phyloP scores from a whole-genome alignment of 305 asterid genomes.

The Fraxinus ornus region DNA sequence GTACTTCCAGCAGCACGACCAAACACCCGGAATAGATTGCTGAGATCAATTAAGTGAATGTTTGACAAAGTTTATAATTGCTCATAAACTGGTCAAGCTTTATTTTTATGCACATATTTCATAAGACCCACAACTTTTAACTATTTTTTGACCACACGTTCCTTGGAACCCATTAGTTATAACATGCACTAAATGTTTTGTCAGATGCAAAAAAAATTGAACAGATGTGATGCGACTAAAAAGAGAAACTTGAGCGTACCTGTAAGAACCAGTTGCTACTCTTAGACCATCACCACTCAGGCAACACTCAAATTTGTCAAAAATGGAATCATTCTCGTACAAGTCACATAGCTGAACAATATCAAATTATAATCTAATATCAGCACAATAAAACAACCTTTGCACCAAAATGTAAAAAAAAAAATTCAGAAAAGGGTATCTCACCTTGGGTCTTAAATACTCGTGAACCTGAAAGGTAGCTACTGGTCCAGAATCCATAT shows the following conservation, averaged over 20 bases:
- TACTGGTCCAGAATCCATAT: constrained; percentile 98
- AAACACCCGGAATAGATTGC: constrained; percentile 93
- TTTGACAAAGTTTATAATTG: background rate
- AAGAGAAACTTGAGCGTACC: constrained; percentile 40
- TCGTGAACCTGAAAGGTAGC: constrained; percentile 96
- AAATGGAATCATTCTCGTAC: constrained; percentile 93
- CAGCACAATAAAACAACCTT: constrained; percentile 24
- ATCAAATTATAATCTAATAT: constrained; percentile 26
- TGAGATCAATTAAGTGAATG: constrained; percentile 33
- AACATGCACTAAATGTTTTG: background rate
- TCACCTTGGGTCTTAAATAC: constrained; percentile 93
- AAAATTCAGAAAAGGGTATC: background rate
- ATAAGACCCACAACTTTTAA: background rate
- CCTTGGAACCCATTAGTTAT: background rate
- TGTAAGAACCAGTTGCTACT: constrained; percentile 97
- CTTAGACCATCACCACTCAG: constrained; percentile 94
- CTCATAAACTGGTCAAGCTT: background rate
- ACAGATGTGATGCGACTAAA: background rate
- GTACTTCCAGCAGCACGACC: constrained; percentile 79
- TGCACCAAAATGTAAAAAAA: background rate
- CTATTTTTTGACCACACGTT: background rate
- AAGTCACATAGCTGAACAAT: constrained; percentile 77
- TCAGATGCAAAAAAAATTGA: background rate
- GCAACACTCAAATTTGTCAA: constrained; percentile 97
- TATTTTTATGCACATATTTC: background rate